A percentile compares a stretch with the other conserved stretches of the same genome.
Evolutionary conservation across 352 stramenopile species (phyloP).

Genomic region (Halophytophthora polymorphica): DNA sequence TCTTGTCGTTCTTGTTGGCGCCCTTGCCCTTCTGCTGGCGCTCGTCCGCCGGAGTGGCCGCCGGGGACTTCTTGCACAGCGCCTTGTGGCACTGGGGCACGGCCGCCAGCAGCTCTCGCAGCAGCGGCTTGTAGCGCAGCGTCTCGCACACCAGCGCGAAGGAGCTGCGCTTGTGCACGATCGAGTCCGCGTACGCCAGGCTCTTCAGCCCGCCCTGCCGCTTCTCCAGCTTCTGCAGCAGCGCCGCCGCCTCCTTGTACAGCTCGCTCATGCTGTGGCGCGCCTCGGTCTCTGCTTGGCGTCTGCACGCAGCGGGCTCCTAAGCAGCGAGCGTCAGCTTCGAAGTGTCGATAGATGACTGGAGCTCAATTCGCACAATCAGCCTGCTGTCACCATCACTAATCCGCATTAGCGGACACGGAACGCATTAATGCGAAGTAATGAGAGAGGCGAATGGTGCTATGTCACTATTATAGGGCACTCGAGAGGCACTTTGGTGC

Average conservation of each 20-base stretch:
- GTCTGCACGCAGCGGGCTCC: no score
- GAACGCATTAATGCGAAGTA: no score
- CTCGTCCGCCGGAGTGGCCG: constrained; percentile 44
- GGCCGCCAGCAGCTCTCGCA: constrained; percentile 61
- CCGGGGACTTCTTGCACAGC: constrained; percentile 47
- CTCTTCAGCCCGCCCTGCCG: constrained; percentile 83
- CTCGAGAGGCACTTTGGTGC: no score
- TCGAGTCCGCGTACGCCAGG: constrained; percentile 76
- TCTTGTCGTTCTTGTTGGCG: constrained; percentile 20
- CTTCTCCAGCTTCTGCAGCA: constrained; percentile 76
- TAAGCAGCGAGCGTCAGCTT: no score
- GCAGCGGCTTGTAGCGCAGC: constrained; percentile 81
- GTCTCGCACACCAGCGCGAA: constrained; percentile 89
- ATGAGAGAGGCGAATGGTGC: no score
- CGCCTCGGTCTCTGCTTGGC: background rate
- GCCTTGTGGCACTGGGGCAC: constrained; percentile 69
- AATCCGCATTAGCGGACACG: no score
- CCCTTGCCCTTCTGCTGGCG: constrained; percentile 51
- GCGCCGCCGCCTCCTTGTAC: constrained; percentile 74
- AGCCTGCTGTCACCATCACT: no score
- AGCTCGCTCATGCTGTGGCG: constrained; percentile 85
- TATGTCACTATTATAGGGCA: no score
- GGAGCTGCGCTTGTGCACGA: constrained; percentile 85
- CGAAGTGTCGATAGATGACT: no score
- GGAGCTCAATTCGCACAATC: no score